A percentile compares a stretch with the other conserved stretches of the same genome.
phyloP scores from a whole-genome alignment of 306 rosid genomes.

The Rubus parviflorus region DNA sequence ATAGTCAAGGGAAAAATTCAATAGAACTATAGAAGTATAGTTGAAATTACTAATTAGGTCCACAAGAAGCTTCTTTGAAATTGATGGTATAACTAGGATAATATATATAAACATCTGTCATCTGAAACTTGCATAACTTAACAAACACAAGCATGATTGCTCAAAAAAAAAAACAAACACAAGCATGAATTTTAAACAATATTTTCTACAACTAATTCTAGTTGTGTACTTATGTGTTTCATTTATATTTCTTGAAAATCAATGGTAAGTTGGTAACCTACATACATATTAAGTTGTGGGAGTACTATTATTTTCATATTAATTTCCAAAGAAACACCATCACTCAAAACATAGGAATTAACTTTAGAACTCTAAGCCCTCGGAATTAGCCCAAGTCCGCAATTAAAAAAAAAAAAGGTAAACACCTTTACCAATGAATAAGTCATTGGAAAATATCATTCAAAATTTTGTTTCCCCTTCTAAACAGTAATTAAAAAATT shows the following conservation, averaged over 20 bases:
- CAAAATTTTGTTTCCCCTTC: no score
- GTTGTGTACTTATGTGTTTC: no score
- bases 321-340: no score
- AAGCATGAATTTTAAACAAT: not conserved
- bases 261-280: not conserved
- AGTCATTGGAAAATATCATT: no score
- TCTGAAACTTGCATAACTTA: not conserved
- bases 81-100: not conserved
- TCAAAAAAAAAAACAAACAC: not conserved
- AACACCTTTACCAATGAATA: no score
- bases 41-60: no score
- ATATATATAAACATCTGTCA: not conserved
- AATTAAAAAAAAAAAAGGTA: no score
- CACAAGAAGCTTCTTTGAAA: conserved; percentile 4
- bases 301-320: no score
- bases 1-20: not conserved
- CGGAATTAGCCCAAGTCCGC: no score
- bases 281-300: not conserved
- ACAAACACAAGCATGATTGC: not conserved
- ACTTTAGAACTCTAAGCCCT: no score
- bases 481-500: no score
- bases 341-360: no score
- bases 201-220: not conserved
- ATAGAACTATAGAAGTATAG: not conserved
- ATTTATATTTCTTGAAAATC: not conserved